Evolutionary conservation across 176 grass and related monocot species (phyloP), one percentile per base, ranked within the genome.

Genomic region (Cenchrus purpureus): DNA sequence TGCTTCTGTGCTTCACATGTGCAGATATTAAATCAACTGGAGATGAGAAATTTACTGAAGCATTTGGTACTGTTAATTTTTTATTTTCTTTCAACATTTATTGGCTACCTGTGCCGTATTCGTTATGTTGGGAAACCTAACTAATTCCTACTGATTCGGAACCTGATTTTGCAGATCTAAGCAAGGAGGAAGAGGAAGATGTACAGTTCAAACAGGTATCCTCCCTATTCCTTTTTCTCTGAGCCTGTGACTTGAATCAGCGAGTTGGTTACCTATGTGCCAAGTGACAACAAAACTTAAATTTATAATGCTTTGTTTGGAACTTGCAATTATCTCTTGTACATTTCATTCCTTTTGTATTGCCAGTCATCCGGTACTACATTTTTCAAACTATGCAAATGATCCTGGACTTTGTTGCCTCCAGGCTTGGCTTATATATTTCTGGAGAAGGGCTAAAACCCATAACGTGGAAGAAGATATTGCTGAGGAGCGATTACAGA

Each of bases 161-260:
- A 84, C 90, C 12, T 87, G 65, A 1, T 65, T 94, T 63, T 90
- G 59, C 89, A 98, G 97, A 98, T 19, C 85, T 98, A 82, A 92
- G 89, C 72, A 82, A 87, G 68, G 97, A 98, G 72, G 97, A 98
- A 83, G 87, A 80, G 34, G 93, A 98, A 81, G 97, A 98, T 92
- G 97, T 95, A 52, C 80, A 86, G 59, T 98, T 98, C 82, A 98
- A 98, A 86, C 89, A 98, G 91, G 97, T 98, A 67, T 42, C 7
- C 2, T 57, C 55, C 64, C 13, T 62, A 8, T 14, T 51, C 25
- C 5, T 68, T 76, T 49, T 75, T 4, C n/a, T 65, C 8, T 61
- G 31, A 44, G 63, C 5, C 25, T 42, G 31, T 16, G 55, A 66
- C 40, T 22, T 37, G 11, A 61, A 86, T 2, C 3, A 22, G 42